Base-by-base conservation (phyloP, 768 basidiomycete genomes). In the Leccinellum rugosiceps region DNA sequence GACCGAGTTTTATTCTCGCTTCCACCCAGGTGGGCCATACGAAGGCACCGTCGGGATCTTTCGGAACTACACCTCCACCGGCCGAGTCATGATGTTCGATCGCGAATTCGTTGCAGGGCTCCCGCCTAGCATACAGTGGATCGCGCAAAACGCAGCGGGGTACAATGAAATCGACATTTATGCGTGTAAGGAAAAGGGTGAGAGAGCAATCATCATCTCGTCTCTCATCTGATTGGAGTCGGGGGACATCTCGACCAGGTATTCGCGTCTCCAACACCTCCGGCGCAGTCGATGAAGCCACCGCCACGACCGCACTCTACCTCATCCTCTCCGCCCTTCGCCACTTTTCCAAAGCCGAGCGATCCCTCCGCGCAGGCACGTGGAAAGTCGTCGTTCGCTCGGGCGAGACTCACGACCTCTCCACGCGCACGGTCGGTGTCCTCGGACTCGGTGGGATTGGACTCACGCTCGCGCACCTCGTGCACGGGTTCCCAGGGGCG, bases 181-280 rank as follows among this genome's bases (percentile, higher is more conserved):
- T 11, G 87, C 86, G 1, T 87, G 86, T 68, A 89, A 84, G 67
- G 82, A 79, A 14, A 81, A 80, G 69, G 90, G 89, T 94, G 70
- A 70, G 89, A 75, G 13, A 23, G 79, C n/a, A n/a, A 46, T 4
- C n/a, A 10, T n/a, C 4, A 25, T n/a, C 25, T 25, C 34, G 35
- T 41, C n/a, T 41, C 38, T 41, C n/a, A 10, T 41, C n/a, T n/a
- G n/a, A n/a, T n/a, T 8, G 0, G 17, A 35, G 7, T n/a, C n/a
- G n/a, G n/a, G n/a, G n/a, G n/a, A n/a, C 17, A 2, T 9, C 35
- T n/a, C 9, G n/a, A n/a, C 14, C 43, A 72, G 71, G 66, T 19
- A 91, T 94, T 61, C 76, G 73, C 31, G 83, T 95, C n/a, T 93
- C 94, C 8, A 94, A 95, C 69, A 94, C 91, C 1, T 92, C 94